A percentile compares a stretch with the other conserved stretches of the same genome.
These are phyloP conservation scores for Microcyclospora pomicola DNA, from an alignment of 2,329 filamentous ascomycete species.

Conservation along the genomic window DNA sequence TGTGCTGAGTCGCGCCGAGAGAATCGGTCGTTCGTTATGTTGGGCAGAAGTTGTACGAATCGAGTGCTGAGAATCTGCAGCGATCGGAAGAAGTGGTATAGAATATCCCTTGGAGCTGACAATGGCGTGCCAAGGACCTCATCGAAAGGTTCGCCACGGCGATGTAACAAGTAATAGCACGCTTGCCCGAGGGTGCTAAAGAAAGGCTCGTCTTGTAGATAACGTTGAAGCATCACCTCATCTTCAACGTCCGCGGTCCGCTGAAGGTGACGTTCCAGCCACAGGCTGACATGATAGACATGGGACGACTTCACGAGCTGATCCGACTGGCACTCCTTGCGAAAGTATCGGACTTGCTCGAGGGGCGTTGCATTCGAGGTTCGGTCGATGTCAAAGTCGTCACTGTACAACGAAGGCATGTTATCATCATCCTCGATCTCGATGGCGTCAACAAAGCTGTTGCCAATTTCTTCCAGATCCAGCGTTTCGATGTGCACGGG, in stretches of 20 bases:
- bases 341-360: conserved; percentile 6
- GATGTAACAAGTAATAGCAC: not conserved
- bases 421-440: conserved; percentile 25
- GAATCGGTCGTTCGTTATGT: conserved; percentile 4
- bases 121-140: not conserved
- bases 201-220: conserved; percentile 2
- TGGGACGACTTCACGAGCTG: not conserved
- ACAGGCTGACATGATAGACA: not conserved
- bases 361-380: not conserved
- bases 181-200: conserved; percentile 1
- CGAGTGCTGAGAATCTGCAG: conserved; percentile 3
- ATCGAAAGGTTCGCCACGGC: not conserved
- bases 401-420: conserved; percentile 3
- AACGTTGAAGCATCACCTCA: not conserved
- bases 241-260: not conserved
- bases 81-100: not conserved
- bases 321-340: conserved; percentile 2
- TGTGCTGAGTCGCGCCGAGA: conserved; percentile 4
- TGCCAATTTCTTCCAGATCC: conserved; percentile 27
- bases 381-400: conserved; percentile 4
- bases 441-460: conserved; percentile 24
- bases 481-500: conserved; percentile 17
- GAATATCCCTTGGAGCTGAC: not conserved
- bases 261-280: not conserved
- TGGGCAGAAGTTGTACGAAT: conserved; percentile 2